phyloP scores from a whole-genome alignment of 2,329 filamentous ascomycete species.

The Berkeleyomyces rouxiae region DNA sequence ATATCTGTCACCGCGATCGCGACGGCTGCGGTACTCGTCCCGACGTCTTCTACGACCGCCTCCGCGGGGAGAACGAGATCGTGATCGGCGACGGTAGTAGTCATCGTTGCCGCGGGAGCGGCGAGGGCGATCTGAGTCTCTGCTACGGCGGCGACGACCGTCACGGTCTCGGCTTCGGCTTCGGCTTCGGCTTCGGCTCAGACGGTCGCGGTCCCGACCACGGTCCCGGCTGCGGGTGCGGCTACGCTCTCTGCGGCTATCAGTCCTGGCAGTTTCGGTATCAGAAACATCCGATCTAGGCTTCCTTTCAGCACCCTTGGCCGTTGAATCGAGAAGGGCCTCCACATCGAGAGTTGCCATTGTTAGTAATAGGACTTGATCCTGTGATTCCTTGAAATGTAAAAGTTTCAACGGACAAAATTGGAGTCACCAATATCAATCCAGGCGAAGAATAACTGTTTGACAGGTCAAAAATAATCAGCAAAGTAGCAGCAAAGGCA shows the following conservation, averaged over 20 bases:
- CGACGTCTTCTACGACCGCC: conserved; percentile 15
- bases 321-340: conserved; percentile 74
- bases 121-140: conserved; percentile 67
- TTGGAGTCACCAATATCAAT: background rate
- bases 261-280: conserved; percentile 40
- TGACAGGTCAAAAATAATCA: background rate
- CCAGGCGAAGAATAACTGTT: background rate
- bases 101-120: conserved; percentile 36
- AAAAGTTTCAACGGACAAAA: background rate
- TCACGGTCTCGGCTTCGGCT: conserved; percentile 34
- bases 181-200: conserved; percentile 36
- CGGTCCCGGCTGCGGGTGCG: conserved; percentile 34
- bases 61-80: conserved; percentile 54
- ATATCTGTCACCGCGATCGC: conserved; percentile 30
- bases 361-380: background rate
- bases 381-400: background rate
- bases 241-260: conserved; percentile 27
- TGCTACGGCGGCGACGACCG: conserved; percentile 54
- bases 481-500: background rate
- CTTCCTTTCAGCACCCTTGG: conserved; percentile 37
- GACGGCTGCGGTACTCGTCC: conserved; percentile 26
- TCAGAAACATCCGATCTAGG: conserved; percentile 29
- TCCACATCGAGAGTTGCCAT: conserved; percentile 58
- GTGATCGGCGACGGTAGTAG: conserved; percentile 55
- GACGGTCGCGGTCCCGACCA: conserved; percentile 34